Evolutionary conservation across 1,139 yeast genomes (phyloP), one percentile per base, ranked within the genome.

Genomic region (Hansenula anomala): DNA sequence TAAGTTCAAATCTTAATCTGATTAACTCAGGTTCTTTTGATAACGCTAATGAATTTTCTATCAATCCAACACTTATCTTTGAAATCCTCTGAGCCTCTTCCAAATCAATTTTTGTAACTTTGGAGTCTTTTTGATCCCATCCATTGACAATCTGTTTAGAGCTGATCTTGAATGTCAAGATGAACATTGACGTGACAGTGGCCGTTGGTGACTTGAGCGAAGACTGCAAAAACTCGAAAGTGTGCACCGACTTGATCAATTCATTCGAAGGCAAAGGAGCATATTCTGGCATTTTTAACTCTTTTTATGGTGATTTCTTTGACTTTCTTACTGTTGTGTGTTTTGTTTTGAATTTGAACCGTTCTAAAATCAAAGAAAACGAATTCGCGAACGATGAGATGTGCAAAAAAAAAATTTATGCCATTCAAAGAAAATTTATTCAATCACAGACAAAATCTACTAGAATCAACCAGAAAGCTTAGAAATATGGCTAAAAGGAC

Each of bases 401-500:
- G n/a, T n/a, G n/a, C n/a, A n/a, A n/a, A n/a, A n/a, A n/a, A n/a
- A n/a, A n/a, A n/a, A n/a, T n/a, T n/a, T n/a, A n/a, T n/a, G n/a
- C n/a, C n/a, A n/a, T n/a, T n/a, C n/a, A n/a, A n/a, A n/a, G n/a
- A n/a, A n/a, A n/a, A n/a, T n/a, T n/a, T n/a, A n/a, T n/a, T n/a
- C n/a, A n/a, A n/a, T n/a, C n/a, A n/a, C n/a, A n/a, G n/a, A n/a
- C n/a, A n/a, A n/a, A n/a, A n/a, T n/a, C n/a, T n/a, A n/a, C n/a
- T n/a, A n/a, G n/a, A n/a, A n/a, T n/a, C n/a, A n/a, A n/a, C n/a
- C n/a, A n/a, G n/a, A n/a, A n/a, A n/a, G n/a, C n/a, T n/a, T n/a
- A n/a, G n/a, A n/a, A n/a, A n/a, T n/a, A 48, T 49, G 52, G 42
- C 41, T 7, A 51, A 49, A 36, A 46, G 55, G 41, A 18, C 30